phyloP scores from a whole-genome alignment of 441 rosid genomes.

The Kokia cookei region DNA sequence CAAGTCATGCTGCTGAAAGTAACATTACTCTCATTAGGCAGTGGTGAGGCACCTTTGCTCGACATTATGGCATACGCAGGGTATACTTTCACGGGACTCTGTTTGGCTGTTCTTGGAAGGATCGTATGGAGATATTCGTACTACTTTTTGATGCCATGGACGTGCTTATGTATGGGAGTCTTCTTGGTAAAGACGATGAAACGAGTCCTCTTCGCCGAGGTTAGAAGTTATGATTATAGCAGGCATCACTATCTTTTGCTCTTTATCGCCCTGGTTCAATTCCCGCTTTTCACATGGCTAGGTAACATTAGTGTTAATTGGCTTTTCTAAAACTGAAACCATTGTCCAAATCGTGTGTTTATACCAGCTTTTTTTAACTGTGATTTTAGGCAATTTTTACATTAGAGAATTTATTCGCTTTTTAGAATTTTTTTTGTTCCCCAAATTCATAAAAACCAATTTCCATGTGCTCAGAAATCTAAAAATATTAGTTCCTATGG shows the following conservation, averaged over 20 bases:
- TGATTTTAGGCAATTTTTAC: conserved; percentile 9
- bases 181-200: conserved; percentile 91
- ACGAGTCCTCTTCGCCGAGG: conserved; percentile 78
- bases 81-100: conserved; percentile 66
- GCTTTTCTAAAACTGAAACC: conserved; percentile 52
- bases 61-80: conserved; percentile 91
- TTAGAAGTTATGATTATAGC: conserved; percentile 76
- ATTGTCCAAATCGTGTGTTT: conserved; percentile 11
- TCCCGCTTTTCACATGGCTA: conserved; percentile 80
- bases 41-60: conserved; percentile 83
- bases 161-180: conserved; percentile 73
- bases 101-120: conserved; percentile 61
- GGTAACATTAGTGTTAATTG: conserved; percentile 83
- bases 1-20: conserved; percentile 80
- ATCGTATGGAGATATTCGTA: conserved; percentile 59
- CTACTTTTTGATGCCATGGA: conserved; percentile 74
- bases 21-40: conserved; percentile 69
- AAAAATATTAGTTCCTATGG: background rate
- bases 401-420: background rate
- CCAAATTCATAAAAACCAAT: background rate
- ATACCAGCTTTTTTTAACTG: background rate
- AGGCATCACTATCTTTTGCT: conserved; percentile 78
- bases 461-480: background rate
- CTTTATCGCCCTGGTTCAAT: conserved; percentile 77
- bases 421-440: background rate